phyloP scores from a whole-genome alignment of 306 rosid genomes.

The Biancaea sappan region DNA sequence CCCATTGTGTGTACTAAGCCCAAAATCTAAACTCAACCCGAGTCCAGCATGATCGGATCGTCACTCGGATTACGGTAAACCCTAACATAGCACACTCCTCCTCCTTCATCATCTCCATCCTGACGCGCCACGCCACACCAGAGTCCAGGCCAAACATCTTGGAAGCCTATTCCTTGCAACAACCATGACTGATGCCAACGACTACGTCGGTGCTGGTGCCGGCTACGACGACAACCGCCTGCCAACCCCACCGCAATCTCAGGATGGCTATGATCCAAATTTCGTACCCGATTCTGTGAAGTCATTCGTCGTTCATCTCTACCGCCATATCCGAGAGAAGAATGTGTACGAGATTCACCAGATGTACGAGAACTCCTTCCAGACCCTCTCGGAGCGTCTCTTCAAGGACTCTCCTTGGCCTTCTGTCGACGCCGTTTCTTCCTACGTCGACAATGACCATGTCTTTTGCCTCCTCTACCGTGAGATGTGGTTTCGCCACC shows the following conservation, averaged over 20 bases:
- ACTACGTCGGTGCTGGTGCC: constrained; percentile 52
- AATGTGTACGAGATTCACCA: constrained; percentile 96
- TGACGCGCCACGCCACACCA: too few species aligned
- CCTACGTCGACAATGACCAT: constrained; percentile 86
- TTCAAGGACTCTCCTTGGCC: constrained; percentile 99
- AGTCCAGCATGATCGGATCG: neutral
- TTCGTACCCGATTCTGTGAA: constrained; percentile 87
- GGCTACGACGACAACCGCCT: constrained; percentile 49
- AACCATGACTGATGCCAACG: constrained; percentile 65
- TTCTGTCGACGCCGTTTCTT: constrained; percentile 86
- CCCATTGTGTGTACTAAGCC: too few species aligned
- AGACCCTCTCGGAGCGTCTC: constrained; percentile 79
- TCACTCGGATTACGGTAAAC: constrained; percentile 5
- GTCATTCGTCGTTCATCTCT: constrained; percentile 84
- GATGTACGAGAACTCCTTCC: constrained; percentile 88
- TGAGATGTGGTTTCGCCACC: constrained; percentile 99
- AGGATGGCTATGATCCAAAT: constrained; percentile 90
- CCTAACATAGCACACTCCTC: constrained; percentile 23
- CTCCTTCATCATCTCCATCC: neutral
- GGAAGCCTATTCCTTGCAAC: neutral
- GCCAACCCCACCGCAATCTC: constrained; percentile 36
- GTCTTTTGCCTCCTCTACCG: constrained; percentile 93
- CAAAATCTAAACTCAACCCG: neutral
- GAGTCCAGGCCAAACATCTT: neutral
- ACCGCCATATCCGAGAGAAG: constrained; percentile 94